Conservation (phyloP, 75 land plant species). For the Chamaecyparis obtusa region DNA sequence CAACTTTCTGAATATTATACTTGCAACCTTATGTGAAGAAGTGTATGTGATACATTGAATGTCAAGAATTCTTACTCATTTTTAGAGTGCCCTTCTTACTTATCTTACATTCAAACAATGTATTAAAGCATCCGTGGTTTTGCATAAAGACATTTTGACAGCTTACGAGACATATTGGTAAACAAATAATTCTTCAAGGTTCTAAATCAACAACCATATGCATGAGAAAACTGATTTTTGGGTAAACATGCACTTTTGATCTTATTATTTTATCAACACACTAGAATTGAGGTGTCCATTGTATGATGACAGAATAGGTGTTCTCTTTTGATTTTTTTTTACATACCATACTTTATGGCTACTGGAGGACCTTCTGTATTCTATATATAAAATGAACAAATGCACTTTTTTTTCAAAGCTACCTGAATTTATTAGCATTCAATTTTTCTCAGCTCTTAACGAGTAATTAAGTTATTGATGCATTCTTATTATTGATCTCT, state of each 20-base stretch:
- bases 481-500: neutral
- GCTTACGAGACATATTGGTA: neutral
- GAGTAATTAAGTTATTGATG: neutral
- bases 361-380: neutral
- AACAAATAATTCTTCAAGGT: neutral
- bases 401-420: neutral
- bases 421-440: neutral
- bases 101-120: neutral
- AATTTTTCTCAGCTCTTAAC: neutral
- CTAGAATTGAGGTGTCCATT: neutral
- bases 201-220: neutral
- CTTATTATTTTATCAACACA: neutral
- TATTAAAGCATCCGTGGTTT: neutral
- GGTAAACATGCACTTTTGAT: neutral
- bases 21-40: neutral
- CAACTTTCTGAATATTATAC: neutral
- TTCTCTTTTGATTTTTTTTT: neutral
- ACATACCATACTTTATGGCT: neutral
- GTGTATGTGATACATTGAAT: neutral
- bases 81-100: neutral
- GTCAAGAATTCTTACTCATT: neutral
- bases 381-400: neutral
- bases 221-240: neutral
- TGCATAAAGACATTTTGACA: neutral
- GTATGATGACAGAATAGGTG: neutral